Evolutionary conservation across 768 basidiomycete genomes (phyloP).

Genomic region (Butyriboletus loyo): DNA sequence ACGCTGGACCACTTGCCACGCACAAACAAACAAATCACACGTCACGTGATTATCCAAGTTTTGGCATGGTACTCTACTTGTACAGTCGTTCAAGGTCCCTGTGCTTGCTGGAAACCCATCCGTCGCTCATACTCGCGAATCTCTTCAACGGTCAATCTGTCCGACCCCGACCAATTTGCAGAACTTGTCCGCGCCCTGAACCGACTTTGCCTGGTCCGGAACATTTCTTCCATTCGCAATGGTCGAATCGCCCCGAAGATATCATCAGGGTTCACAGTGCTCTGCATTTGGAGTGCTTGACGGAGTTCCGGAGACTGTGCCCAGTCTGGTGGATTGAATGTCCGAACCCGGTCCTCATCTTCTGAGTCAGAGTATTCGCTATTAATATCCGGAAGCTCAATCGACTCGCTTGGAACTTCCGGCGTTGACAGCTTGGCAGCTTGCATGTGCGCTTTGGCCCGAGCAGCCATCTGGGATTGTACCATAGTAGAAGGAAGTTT

Average conservation of each 20-base stretch:
- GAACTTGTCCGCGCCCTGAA: conserved; percentile 91
- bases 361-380: conserved; percentile 98
- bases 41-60: conserved; percentile 21
- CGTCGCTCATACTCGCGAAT: conserved; percentile 82
- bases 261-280: conserved; percentile 84
- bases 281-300: conserved; percentile 76
- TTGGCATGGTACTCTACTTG: too few species aligned
- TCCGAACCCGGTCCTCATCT: conserved; percentile 74
- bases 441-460: conserved; percentile 63
- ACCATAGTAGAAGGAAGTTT: conserved; percentile 59
- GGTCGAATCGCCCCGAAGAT: conserved; percentile 89
- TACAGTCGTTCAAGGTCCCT: conserved; percentile 16
- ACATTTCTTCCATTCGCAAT: conserved; percentile 91
- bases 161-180: conserved; percentile 95
- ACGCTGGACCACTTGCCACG: conserved; percentile 15
- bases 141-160: conserved; percentile 79
- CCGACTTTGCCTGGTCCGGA: conserved; percentile 70
- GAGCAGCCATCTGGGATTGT: conserved; percentile 69
- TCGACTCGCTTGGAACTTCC: conserved; percentile 66
- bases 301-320: conserved; percentile 87
- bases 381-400: conserved; percentile 92
- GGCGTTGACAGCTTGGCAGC: conserved; percentile 51
- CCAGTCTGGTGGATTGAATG: conserved; percentile 82
- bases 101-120: conserved; percentile 73
- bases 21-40: conserved; percentile 20